Conservation (phyloP, 2,329 filamentous ascomycete genomes). For the Xylariales sp. region DNA sequence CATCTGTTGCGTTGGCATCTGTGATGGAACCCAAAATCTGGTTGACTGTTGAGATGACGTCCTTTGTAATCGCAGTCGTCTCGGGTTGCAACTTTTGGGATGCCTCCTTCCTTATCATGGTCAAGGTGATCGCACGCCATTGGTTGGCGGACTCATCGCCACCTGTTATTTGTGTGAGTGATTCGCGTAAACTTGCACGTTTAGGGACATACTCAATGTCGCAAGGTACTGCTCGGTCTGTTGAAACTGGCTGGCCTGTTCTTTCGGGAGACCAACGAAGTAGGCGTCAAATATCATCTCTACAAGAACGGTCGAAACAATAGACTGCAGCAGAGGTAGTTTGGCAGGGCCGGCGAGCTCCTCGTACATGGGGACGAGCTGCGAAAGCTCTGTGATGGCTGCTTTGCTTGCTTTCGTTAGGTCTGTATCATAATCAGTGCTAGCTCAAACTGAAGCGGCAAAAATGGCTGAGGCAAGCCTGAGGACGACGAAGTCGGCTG, state of each 20-base stretch:
- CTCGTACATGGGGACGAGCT: conserved; percentile 54
- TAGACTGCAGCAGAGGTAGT: conserved; percentile 58
- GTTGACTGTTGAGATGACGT: conserved; percentile 43
- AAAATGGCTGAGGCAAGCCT: too few relatives aligned
- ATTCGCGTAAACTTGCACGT: conserved; percentile 10
- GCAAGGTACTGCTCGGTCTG: conserved; percentile 43
- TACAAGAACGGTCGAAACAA: conserved; percentile 55
- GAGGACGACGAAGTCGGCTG: background rate
- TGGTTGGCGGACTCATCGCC: conserved; percentile 54
- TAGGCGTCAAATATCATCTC: conserved; percentile 58
- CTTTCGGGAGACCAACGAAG: conserved; percentile 56
- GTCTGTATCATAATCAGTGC: background rate
- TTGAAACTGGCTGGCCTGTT: conserved; percentile 47
- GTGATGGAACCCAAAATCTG: conserved; percentile 46
- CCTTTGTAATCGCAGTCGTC: conserved; percentile 37
- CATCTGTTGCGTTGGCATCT: conserved; percentile 32
- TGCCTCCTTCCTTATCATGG: conserved; percentile 52
- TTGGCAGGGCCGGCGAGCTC: conserved; percentile 50
- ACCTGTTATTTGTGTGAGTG: conserved; percentile 26
- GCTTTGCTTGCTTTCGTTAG: conserved; percentile 29
- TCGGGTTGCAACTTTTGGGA: conserved; percentile 39
- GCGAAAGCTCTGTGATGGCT: conserved; percentile 29
- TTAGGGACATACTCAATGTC: conserved; percentile 32
- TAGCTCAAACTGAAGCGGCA: background rate
- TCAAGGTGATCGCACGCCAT: conserved; percentile 62